Evolutionary conservation across 208 protist genomes (phyloP), one percentile per base, ranked within the genome.

Genomic region (Borovskyia barvae): DNA sequence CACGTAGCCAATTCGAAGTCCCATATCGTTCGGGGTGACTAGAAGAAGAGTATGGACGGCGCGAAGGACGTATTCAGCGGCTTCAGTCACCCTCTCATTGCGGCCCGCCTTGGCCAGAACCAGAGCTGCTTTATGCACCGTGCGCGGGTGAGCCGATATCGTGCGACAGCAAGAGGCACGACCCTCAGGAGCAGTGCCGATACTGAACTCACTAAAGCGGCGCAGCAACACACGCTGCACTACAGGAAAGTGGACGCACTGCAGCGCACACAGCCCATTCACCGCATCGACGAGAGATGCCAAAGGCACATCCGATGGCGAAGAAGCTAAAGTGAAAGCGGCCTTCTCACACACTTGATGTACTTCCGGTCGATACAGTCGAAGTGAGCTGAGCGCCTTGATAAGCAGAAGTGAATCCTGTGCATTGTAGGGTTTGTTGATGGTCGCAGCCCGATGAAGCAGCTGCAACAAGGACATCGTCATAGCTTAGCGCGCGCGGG

Each of bases 361-460:
- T 28, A 93, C 74, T 15, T 73, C 56, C 33, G 66, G 60, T 2
- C 53, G 68, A 14, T 51, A 51, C 9, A 82, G 41, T 0, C 80
- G 86, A 8, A 93, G 43, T 2, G 25, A 6, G 17, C 75, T 52
- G 8, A 93, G 63, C 9, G 82, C 50, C 11, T 67, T 75, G 8
- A 93, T 47, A 2, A 87, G 51, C 2, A 90, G 55, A 0, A 90
- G 19, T 1, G 82, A 64, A 56, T 93, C 86, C 24, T 84, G 82
- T 6, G 36, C 50, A 20, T 85, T 90, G 45, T 86, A 75, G 12
- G 77, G 75, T 37, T 57, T 62, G 1, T 49, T 40, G 24, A 69
- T 73, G 4, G 20, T 53, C 1, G 86, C 77, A 3, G 76, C 80
- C 22, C 82, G 72, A 2, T 67, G 58, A 2, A 92, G 46, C 1